phyloP scores from a whole-genome alignment of 1,139 yeast species.

The Scheffersomyces segobiensis region DNA sequence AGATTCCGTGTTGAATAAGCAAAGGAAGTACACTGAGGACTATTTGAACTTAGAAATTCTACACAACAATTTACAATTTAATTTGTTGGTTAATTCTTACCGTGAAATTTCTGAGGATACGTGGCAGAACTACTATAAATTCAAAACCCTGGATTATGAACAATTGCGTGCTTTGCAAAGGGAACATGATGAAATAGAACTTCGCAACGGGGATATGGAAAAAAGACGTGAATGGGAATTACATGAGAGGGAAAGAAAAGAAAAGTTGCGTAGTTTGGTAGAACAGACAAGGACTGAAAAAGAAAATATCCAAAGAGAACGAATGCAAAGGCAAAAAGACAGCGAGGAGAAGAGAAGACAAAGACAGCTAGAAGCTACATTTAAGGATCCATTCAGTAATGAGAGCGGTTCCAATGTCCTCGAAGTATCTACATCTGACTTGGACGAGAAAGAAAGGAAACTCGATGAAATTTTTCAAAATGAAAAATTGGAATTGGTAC shows the following conservation, averaged over 20 bases:
- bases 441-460: constrained; percentile 3
- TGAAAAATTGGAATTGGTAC: constrained; percentile 4
- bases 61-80: constrained; percentile 45
- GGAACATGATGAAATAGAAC: constrained; percentile 12
- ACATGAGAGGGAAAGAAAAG: constrained; percentile 19
- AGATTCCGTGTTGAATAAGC: constrained; percentile 29
- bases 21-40: constrained; percentile 38
- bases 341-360: constrained; percentile 13
- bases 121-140: constrained; percentile 41
- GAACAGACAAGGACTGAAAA: constrained; percentile 1
- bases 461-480: constrained; percentile 3
- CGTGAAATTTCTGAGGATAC: constrained; percentile 42
- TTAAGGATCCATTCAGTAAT: constrained; percentile 20
- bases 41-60: constrained; percentile 44
- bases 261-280: constrained; percentile 10
- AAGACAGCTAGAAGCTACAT: constrained; percentile 15
- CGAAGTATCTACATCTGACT: background rate
- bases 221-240: constrained; percentile 20
- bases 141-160: constrained; percentile 43
- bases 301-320: constrained; percentile 10
- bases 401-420: background rate
- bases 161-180: constrained; percentile 27
- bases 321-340: constrained; percentile 13
- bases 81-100: constrained; percentile 41
- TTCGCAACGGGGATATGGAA: constrained; percentile 11